phyloP scores from a whole-genome alignment of 306 rosid genomes.

The Cucumis hystrix region DNA sequence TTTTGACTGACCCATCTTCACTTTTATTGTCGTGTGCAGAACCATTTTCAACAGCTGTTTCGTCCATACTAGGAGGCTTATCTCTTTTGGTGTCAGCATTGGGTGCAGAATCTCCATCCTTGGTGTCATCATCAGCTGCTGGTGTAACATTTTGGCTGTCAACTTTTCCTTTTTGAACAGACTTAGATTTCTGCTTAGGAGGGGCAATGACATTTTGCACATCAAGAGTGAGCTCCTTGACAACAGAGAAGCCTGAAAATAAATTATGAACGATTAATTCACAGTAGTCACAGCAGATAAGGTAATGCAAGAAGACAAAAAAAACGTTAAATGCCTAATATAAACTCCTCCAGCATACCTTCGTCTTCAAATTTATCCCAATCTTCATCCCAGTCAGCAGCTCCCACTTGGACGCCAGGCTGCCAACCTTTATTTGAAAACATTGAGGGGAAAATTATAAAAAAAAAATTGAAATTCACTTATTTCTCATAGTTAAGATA shows the following conservation, averaged over 20 bases:
- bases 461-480: neutral
- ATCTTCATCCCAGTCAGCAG: constrained; percentile 95
- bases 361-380: constrained; percentile 94
- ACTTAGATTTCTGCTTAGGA: constrained; percentile 46
- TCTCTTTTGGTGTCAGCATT: constrained; percentile 39
- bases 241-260: constrained; percentile 64
- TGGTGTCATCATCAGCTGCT: constrained; percentile 12
- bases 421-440: constrained; percentile 69
- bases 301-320: neutral
- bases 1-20: constrained; percentile 46
- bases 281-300: neutral
- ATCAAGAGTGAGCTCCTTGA: constrained; percentile 81
- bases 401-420: constrained; percentile 74
- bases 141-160: constrained; percentile 42
- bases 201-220: constrained; percentile 64
- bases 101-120: constrained; percentile 18
- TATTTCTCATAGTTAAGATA: too few species aligned
- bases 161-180: constrained; percentile 19
- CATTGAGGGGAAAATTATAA: neutral
- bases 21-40: constrained; percentile 33
- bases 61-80: constrained; percentile 38
- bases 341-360: constrained; percentile 38
- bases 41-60: constrained; percentile 56
- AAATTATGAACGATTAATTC: constrained; percentile 10
- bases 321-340: neutral